Evolutionary conservation across 352 stramenopile genomes (phyloP).

Genomic region (Albugo laibachii): DNA sequence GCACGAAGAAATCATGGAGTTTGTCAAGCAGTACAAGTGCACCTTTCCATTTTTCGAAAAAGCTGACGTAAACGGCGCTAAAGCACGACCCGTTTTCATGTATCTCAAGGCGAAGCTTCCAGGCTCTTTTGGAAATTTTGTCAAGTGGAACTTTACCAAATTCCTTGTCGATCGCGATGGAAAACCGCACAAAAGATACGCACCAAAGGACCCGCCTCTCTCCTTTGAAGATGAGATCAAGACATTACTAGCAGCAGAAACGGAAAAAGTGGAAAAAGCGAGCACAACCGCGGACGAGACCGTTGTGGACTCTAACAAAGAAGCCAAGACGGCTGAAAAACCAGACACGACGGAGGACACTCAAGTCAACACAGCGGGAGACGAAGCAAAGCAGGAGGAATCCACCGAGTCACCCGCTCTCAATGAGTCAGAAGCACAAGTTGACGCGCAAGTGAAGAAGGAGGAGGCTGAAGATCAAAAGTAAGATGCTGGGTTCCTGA

Average conservation of each 20-base stretch:
- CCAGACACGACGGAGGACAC: too few relatives aligned
- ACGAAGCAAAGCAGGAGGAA: too few relatives aligned
- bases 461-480: too few relatives aligned
- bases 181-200: constrained; percentile 46
- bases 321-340: too few relatives aligned
- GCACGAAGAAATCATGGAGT: constrained; percentile 33
- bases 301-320: too few relatives aligned
- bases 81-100: constrained; percentile 48
- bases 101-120: constrained; percentile 66
- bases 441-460: too few relatives aligned
- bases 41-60: constrained; percentile 43
- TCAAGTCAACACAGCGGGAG: too few relatives aligned
- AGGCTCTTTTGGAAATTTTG: constrained; percentile 39
- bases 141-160: constrained; percentile 84
- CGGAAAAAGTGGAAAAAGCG: too few relatives aligned
- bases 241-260: constrained; percentile 19
- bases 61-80: constrained; percentile 69
- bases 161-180: constrained; percentile 77
- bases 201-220: constrained; percentile 33
- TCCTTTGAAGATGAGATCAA: constrained; percentile 69
- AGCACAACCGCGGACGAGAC: too few relatives aligned
- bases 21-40: constrained; percentile 29
- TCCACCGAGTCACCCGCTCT: too few relatives aligned
- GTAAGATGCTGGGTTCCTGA: too few relatives aligned
- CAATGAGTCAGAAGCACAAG: too few relatives aligned